Conservation (phyloP, 768 basidiomycete species). For the Mycena chlorophos region DNA sequence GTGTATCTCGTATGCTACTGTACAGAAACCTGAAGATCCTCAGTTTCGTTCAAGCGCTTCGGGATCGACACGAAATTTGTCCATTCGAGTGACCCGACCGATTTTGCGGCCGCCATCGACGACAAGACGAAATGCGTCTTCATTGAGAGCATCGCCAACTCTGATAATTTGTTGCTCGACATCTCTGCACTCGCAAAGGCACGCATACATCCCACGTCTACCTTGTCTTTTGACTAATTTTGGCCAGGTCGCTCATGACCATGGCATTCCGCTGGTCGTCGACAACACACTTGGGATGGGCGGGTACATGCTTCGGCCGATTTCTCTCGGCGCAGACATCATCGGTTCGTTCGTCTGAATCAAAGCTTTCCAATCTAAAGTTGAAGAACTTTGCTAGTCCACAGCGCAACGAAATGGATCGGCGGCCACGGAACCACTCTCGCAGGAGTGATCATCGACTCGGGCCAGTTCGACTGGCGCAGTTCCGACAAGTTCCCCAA, state of each 20-base stretch:
- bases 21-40: background rate
- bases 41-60: conserved; percentile 56
- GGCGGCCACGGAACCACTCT: conserved; percentile 61
- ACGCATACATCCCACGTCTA: background rate
- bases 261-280: conserved; percentile 62
- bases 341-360: conserved; percentile 54
- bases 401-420: conserved; percentile 68
- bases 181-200: conserved; percentile 59
- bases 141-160: conserved; percentile 65
- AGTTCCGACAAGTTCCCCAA: conserved; percentile 52
- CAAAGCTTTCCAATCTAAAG: background rate
- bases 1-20: background rate
- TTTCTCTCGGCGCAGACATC: conserved; percentile 77
- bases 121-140: conserved; percentile 59
- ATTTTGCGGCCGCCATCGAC: conserved; percentile 55
- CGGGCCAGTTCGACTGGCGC: conserved; percentile 53
- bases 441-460: conserved; percentile 57
- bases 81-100: conserved; percentile 43
- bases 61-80: conserved; percentile 60
- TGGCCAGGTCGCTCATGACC: conserved; percentile 55
- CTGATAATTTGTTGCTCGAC: conserved; percentile 56
- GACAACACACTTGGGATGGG: conserved; percentile 68
- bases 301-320: conserved; percentile 69
- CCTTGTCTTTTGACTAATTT: background rate
- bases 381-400: conserved; percentile 33